Conservation (phyloP, 371 early-diverging fungal species). For the Rhizopus delemar region DNA sequence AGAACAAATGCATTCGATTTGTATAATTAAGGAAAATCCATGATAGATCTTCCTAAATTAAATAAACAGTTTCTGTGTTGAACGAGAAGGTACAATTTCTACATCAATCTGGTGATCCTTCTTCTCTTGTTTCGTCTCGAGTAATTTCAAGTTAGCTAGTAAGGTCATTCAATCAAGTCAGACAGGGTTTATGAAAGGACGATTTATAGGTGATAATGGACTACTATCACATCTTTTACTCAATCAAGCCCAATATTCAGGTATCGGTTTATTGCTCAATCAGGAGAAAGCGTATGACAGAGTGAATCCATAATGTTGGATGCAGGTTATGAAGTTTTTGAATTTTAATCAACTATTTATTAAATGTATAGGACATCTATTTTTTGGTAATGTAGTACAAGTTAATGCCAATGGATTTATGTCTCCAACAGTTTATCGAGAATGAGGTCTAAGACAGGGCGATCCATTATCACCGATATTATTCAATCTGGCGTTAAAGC, state of each 20-base stretch:
- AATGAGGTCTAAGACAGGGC: conserved; percentile 17
- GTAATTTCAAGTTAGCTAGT: no score
- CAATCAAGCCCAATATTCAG: conserved; percentile 4
- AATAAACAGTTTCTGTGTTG: no score
- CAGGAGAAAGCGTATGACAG: no score
- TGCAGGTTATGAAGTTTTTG: not conserved
- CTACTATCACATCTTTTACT: not conserved
- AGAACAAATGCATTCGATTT: no score
- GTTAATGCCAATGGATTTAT: conserved; percentile 12
- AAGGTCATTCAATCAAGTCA: conserved; percentile 6
- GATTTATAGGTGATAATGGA: conserved; percentile 18
- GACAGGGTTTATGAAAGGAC: conserved; percentile 8
- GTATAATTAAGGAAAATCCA: no score
- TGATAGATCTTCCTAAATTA: no score
- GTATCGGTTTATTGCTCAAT: conserved; percentile 1
- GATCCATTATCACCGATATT: conserved; percentile 18
- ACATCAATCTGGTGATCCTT: no score
- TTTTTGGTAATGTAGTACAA: conserved; percentile 7
- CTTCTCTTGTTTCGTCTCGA: no score
- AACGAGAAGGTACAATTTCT: no score
- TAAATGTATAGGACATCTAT: conserved; percentile 3
- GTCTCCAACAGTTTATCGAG: not conserved
- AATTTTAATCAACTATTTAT: conserved; percentile 3
- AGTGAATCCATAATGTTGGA: no score
- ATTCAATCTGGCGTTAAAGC: conserved; percentile 24